Conservation (phyloP, 371 early-diverging fungal genomes). For the Vavraia culicis region DNA sequence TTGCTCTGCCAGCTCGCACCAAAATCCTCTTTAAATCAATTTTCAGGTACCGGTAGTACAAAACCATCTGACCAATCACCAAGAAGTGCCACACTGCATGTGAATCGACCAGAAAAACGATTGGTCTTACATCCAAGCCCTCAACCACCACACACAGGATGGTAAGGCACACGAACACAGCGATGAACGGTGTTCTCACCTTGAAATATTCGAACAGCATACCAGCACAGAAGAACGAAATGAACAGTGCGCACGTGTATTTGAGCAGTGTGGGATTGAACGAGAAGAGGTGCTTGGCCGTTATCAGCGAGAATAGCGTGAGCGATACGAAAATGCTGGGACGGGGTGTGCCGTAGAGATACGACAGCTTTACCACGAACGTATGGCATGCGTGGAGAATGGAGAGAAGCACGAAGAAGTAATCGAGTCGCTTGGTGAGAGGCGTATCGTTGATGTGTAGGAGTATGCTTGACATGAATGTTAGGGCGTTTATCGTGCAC, state of each 20-base stretch:
- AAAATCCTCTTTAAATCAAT: no score
- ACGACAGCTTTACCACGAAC: constrained; percentile 10
- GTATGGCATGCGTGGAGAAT: constrained; percentile 17
- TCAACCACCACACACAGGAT: constrained; percentile 23
- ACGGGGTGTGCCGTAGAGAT: no score
- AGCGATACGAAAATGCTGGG: no score
- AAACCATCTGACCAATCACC: no score
- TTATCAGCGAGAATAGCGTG: no score
- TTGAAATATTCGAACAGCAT: constrained; percentile 7
- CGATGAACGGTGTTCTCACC: constrained; percentile 5
- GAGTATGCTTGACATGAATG: constrained; percentile 25
- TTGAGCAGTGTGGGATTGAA: no score
- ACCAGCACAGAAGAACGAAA: constrained; percentile 4
- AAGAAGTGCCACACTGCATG: constrained; percentile 37
- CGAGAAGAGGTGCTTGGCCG: no score
- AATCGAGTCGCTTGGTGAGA: constrained; percentile 29
- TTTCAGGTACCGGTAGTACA: no score
- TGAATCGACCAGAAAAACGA: constrained; percentile 29
- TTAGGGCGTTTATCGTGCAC: constrained; percentile 12
- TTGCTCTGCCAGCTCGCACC: no score
- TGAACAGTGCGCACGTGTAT: no score
- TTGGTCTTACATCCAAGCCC: constrained; percentile 30
- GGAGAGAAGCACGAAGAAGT: constrained; percentile 28
- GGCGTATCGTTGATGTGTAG: constrained; percentile 35
- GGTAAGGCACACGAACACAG: constrained; percentile 14